phyloP scores from a whole-genome alignment of 1,139 yeast genomes.

The Blastobotrys ciferrii region DNA sequence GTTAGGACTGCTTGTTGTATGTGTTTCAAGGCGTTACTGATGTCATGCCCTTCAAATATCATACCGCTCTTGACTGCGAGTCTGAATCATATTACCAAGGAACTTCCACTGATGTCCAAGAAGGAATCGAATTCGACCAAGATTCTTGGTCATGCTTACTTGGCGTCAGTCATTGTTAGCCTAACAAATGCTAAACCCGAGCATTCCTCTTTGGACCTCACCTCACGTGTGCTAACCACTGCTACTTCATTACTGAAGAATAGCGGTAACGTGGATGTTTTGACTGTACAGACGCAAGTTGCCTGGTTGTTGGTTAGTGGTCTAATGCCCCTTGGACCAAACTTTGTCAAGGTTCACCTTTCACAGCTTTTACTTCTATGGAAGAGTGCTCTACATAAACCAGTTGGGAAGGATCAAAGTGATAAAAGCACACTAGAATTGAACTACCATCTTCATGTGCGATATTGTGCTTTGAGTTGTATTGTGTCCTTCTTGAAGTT shows the following conservation, averaged over 20 bases:
- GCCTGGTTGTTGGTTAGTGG: constrained; percentile 79
- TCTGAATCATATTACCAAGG: constrained; percentile 30
- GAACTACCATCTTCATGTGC: constrained; percentile 36
- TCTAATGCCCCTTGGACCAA: constrained; percentile 65
- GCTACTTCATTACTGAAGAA: constrained; percentile 37
- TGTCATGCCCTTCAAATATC: constrained; percentile 30
- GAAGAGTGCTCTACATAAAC: constrained; percentile 69
- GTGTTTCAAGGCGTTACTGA: constrained; percentile 25
- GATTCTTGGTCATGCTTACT: constrained; percentile 33
- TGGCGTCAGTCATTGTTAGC: constrained; percentile 30
- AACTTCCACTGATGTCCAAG: constrained; percentile 27
- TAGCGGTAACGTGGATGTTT: constrained; percentile 31
- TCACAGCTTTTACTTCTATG: constrained; percentile 76
- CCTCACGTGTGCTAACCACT: constrained; percentile 35
- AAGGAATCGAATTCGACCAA: constrained; percentile 23
- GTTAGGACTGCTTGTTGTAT: constrained; percentile 26
- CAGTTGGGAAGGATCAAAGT: constrained; percentile 32
- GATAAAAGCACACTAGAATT: constrained; percentile 34
- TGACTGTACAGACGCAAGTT: constrained; percentile 35
- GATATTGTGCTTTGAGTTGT: constrained; percentile 40
- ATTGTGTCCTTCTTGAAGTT: constrained; percentile 37
- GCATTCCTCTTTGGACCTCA: constrained; percentile 36
- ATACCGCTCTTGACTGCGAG: constrained; percentile 29
- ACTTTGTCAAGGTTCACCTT: constrained; percentile 65
- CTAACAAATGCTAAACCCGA: constrained; percentile 34